phyloP scores from a whole-genome alignment of 164 flowering plant genomes.

The Tinospora cordifolia region DNA sequence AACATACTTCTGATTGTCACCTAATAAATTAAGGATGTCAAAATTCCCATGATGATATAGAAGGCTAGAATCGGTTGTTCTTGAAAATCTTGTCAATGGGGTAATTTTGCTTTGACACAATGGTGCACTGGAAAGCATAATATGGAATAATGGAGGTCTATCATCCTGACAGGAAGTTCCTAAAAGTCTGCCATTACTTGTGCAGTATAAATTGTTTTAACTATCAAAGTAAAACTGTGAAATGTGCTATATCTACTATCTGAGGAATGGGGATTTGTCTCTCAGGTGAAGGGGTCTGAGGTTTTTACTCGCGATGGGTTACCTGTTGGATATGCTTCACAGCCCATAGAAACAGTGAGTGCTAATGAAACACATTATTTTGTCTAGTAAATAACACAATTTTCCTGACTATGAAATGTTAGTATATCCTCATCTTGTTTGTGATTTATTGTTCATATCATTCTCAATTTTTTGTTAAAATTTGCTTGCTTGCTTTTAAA shows the following conservation, averaged over 20 bases:
- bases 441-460: too few species aligned
- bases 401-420: not conserved
- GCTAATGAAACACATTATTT: not conserved
- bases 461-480: not conserved
- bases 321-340: conserved; percentile 69
- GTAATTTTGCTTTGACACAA: not conserved
- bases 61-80: too few species aligned
- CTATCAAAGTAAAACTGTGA: not conserved
- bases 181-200: not conserved
- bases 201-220: not conserved
- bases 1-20: not conserved
- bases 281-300: conserved; percentile 85
- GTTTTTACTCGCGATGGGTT: conserved; percentile 51
- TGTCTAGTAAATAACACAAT: not conserved
- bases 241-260: not conserved
- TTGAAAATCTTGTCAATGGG: not conserved
- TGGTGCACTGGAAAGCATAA: not conserved
- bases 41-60: not conserved
- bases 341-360: conserved; percentile 79
- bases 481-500: not conserved
- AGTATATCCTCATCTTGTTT: not conserved
- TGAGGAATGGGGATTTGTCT: not conserved
- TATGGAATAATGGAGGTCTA: not conserved
- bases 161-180: not conserved
- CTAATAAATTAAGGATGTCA: not conserved